Evolutionary conservation across 176 grass and related monocot species (phyloP).

Genomic region (Cenchrus fungigraminus): DNA sequence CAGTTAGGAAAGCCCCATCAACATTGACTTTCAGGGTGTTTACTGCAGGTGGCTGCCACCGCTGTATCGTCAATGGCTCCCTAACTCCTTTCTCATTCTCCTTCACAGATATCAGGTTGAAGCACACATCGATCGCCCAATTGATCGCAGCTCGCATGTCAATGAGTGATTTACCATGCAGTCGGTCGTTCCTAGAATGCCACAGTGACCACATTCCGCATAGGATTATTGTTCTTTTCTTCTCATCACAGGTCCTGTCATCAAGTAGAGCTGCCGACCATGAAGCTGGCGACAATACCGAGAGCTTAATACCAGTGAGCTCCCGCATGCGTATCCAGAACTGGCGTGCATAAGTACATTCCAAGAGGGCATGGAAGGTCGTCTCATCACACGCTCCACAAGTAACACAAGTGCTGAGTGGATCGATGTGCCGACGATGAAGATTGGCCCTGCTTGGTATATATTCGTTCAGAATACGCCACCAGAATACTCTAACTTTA

Average conservation of each 20-base stretch:
- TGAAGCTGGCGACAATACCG: background rate
- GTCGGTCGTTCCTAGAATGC: background rate
- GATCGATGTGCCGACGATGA: background rate
- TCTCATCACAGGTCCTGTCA: background rate
- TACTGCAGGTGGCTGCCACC: too few species aligned
- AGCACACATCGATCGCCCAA: too few species aligned
- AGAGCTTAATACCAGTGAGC: too few species aligned
- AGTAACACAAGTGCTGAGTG: background rate
- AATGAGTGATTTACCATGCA: too few species aligned
- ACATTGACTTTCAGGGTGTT: too few species aligned
- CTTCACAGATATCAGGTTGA: too few species aligned
- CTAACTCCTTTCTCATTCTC: too few species aligned
- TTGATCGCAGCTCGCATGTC: too few species aligned
- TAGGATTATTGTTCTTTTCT: background rate
- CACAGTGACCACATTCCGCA: background rate
- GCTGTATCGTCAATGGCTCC: too few species aligned
- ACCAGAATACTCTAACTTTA: background rate
- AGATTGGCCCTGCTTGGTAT: background rate
- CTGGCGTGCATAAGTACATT: background rate
- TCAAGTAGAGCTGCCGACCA: background rate
- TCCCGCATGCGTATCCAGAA: too few species aligned
- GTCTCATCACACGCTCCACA: background rate
- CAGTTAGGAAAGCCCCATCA: too few species aligned
- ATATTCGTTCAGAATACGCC: background rate
- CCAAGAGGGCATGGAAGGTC: background rate